Percentiles rank a stretch among this genome's conserved stretches.
Evolutionary conservation across 345 rosid genomes (phyloP).

Genomic region (Eucalyptus camaldulensis): DNA sequence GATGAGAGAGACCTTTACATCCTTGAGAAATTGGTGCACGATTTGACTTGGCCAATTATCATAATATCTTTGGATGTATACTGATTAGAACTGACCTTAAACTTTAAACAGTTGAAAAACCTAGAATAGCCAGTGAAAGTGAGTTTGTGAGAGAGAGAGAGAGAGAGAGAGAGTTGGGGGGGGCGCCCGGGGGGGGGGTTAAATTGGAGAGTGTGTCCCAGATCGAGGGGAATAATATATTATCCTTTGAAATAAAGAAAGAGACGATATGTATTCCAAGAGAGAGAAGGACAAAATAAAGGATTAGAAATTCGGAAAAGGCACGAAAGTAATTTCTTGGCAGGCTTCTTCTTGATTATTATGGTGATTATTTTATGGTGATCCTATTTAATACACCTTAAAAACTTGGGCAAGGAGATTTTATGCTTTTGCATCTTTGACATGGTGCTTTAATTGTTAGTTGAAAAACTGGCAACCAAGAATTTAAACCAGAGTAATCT

Average conservation of each 20-base stretch:
- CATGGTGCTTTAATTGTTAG: no score
- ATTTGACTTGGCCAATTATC: no score
- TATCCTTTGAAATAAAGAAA: neutral
- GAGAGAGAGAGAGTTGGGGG: no score
- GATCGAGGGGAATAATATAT: neutral
- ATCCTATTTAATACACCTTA: neutral
- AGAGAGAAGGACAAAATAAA: no score
- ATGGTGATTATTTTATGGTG: neutral
- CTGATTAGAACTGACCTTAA: accelerated
- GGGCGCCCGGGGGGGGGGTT: no score
- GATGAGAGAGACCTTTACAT: no score
- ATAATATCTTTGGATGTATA: no score
- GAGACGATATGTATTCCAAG: neutral
- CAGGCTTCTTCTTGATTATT: no score
- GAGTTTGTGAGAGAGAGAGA: neutral
- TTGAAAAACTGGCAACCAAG: no score
- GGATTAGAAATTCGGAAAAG: no score
- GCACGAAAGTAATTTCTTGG: neutral
- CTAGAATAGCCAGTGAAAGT: neutral
- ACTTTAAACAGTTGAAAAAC: neutral
- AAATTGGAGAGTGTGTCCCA: neutral
- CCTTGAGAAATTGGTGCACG: no score
- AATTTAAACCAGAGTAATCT: no score
- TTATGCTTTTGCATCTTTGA: neutral
- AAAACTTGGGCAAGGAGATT: neutral